Evolutionary conservation across 345 rosid genomes (phyloP).

Genomic region (Sapria himalayana): DNA sequence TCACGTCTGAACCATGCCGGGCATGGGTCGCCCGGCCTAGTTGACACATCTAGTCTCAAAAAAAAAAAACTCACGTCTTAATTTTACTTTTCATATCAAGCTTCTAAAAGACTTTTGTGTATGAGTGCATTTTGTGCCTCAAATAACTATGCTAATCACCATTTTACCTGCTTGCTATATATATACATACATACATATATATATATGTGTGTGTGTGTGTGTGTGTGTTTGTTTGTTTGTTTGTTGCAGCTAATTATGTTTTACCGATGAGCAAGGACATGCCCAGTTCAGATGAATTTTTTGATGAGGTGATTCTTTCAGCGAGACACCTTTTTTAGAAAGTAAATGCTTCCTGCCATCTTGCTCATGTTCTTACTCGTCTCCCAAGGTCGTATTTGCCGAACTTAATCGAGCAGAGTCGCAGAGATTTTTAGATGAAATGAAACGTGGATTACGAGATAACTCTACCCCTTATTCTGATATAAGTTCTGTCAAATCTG

Average conservation of each 20-base stretch:
- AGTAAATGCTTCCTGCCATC: no score
- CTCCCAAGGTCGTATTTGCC: slow-evolving; percentile 12
- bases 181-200: not conserved
- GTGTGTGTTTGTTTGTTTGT: not conserved
- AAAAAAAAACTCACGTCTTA: no score
- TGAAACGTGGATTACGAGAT: slow-evolving; percentile 9
- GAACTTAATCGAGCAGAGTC: slow-evolving; percentile 13
- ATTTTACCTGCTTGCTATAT: no score
- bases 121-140: no score
- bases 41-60: no score
- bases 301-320: slow-evolving; percentile 8
- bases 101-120: no score
- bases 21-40: no score
- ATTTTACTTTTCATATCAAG: no score
- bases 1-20: no score
- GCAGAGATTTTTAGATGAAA: slow-evolving; percentile 11
- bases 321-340: no score
- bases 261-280: slow-evolving; percentile 12
- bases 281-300: slow-evolving; percentile 12
- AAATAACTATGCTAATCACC: no score
- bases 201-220: not conserved
- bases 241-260: slow-evolving; percentile 12
- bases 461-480: slow-evolving; percentile 6
- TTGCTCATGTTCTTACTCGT: slow-evolving; percentile 3
- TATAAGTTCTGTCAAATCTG: slow-evolving; percentile 7